Percentiles rank a stretch among this genome's conserved stretches.
Evolutionary conservation across 2,329 filamentous ascomycete genomes (phyloP).

Genomic region (Botryotinia calthae): DNA sequence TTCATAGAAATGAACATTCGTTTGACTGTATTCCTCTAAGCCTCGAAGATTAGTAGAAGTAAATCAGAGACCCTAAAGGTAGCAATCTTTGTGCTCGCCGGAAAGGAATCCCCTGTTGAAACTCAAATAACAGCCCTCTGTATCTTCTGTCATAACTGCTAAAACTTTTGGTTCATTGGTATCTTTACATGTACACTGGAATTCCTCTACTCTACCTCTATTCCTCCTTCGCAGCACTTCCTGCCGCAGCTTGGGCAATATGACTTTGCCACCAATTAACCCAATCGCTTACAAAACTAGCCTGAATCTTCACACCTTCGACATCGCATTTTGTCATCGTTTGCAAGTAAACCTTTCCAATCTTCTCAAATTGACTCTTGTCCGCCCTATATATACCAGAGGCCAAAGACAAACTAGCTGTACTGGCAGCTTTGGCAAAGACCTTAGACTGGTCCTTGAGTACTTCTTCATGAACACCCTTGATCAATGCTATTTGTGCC

Average conservation of each 20-base stretch:
- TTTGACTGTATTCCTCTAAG: background rate
- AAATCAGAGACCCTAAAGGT: background rate
- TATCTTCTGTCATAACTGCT: background rate
- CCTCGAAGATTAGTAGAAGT: background rate
- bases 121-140: background rate
- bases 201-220: background rate
- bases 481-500: conserved; percentile 53
- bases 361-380: conserved; percentile 50
- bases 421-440: conserved; percentile 73
- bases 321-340: conserved; percentile 60
- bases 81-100: background rate
- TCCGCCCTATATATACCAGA: conserved; percentile 58
- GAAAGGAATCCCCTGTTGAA: background rate
- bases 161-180: background rate
- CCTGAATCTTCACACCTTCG: conserved; percentile 58
- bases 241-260: conserved; percentile 28
- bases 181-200: conserved; percentile 9
- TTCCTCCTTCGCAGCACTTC: background rate
- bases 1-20: background rate
- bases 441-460: conserved; percentile 61
- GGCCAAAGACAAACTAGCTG: conserved; percentile 65
- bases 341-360: conserved; percentile 63
- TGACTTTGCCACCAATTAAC: conserved; percentile 66
- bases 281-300: conserved; percentile 69
- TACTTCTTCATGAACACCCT: conserved; percentile 66